A percentile compares a stretch with the other conserved stretches of the same genome.
Conservation (phyloP, 2,329 filamentous ascomycete species). For the Madurella fahalii region DNA sequence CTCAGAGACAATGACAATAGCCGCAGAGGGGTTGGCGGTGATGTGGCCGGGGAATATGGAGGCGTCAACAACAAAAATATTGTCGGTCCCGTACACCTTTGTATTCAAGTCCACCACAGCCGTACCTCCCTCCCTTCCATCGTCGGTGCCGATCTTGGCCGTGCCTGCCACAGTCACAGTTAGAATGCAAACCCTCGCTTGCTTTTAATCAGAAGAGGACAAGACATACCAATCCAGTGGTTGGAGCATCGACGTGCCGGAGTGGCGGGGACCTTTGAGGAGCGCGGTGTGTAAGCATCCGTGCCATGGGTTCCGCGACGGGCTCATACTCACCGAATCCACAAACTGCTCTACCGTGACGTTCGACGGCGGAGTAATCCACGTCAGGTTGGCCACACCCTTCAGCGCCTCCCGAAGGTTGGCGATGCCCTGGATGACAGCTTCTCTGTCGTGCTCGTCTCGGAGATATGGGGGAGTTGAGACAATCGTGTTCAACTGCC, state of each 20-base stretch:
- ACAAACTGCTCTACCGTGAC: constrained; percentile 54
- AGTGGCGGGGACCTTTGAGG: constrained; percentile 34
- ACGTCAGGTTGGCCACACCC: constrained; percentile 50
- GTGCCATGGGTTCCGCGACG: not conserved
- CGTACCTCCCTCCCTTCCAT: constrained; percentile 23
- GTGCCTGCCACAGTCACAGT: constrained; percentile 16
- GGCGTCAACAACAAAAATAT: constrained; percentile 47
- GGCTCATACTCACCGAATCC: constrained; percentile 36
- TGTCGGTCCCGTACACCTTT: constrained; percentile 50
- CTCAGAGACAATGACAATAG: constrained; percentile 57
- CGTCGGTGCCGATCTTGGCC: constrained; percentile 25
- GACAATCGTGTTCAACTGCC: constrained; percentile 54
- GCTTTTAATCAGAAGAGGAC: not conserved
- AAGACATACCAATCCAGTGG: constrained; percentile 44
- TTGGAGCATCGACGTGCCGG: constrained; percentile 40
- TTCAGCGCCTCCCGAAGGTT: constrained; percentile 53
- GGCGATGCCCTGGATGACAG: constrained; percentile 59
- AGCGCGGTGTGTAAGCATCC: constrained; percentile 15
- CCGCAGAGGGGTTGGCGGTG: constrained; percentile 55
- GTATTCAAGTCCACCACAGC: constrained; percentile 26
- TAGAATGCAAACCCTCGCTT: too few relatives aligned
- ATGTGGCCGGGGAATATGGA: constrained; percentile 56
- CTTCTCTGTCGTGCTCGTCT: constrained; percentile 54
- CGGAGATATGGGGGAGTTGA: constrained; percentile 57
- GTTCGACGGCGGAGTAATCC: constrained; percentile 49